Evolutionary conservation across 2,329 filamentous ascomycete species (phyloP).

Genomic region (Cytospora leucostoma): DNA sequence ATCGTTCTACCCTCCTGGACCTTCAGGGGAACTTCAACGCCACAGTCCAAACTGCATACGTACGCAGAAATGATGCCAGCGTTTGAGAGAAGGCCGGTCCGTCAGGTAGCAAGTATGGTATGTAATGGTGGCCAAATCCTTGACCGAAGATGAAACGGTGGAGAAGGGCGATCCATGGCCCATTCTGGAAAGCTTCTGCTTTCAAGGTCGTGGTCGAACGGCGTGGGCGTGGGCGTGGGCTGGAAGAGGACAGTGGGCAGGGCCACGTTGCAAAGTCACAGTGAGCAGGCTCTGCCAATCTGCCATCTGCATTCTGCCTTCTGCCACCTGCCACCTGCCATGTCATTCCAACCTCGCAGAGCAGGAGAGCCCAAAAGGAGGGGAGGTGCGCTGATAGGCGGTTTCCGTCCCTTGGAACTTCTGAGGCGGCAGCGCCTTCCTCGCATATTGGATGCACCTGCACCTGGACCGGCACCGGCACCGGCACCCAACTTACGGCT

Average conservation of each 20-base stretch:
- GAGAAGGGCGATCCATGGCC: not conserved
- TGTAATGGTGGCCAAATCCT: conserved; percentile 10
- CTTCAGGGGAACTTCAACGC: not conserved
- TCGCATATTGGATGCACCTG: too few species aligned
- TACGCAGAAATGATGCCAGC: not conserved
- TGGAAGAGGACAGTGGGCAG: not conserved
- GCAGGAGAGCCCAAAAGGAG: too few species aligned
- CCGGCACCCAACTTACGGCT: too few species aligned
- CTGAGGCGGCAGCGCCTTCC: too few species aligned
- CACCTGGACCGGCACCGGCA: too few species aligned
- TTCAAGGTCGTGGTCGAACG: not conserved
- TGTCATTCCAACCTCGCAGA: too few species aligned
- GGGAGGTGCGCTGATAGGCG: too few species aligned
- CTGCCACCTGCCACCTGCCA: too few species aligned
- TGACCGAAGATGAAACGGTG: conserved; percentile 22
- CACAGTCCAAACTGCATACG: not conserved
- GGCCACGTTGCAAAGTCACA: not conserved
- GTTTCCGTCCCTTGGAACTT: too few species aligned
- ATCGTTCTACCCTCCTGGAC: not conserved
- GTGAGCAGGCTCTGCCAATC: too few species aligned
- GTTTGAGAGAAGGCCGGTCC: conserved; percentile 22
- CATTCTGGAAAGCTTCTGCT: conserved; percentile 14
- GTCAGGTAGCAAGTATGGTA: not conserved
- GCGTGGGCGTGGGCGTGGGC: not conserved
- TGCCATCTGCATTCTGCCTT: too few species aligned